Conservation (phyloP, 23 red algal genomes). For the Porphyridium purpureum region DNA sequence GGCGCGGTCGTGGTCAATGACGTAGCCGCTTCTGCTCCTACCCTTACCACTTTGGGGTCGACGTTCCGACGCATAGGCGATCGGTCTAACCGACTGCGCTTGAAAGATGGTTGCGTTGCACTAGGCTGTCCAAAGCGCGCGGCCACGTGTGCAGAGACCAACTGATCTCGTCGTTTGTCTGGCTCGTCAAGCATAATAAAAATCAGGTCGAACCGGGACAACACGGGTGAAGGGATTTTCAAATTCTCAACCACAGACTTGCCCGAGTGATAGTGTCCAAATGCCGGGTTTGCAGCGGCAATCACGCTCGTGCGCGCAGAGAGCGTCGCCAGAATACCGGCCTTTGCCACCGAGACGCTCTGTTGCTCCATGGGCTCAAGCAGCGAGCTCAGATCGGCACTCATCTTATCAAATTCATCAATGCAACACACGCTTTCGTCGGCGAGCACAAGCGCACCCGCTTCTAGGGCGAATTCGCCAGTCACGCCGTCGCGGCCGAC, state of each 20-base stretch:
- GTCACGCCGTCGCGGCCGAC: constrained; percentile 61
- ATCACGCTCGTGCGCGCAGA: constrained; percentile 79
- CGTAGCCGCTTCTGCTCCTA: neutral
- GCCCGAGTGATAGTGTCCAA: constrained; percentile 80
- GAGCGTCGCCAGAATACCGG: constrained; percentile 79
- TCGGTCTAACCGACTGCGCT: neutral
- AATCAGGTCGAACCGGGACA: constrained; percentile 90
- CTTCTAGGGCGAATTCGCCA: constrained; percentile 89
- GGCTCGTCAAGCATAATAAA: constrained; percentile 91
- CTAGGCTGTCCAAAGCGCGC: constrained; percentile 44
- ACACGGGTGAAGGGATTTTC: constrained; percentile 67
- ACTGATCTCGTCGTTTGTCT: constrained; percentile 51
- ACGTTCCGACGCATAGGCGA: constrained; percentile 7
- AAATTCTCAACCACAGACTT: constrained; percentile 91
- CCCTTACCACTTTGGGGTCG: neutral
- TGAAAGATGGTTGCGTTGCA: neutral
- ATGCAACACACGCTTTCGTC: constrained; percentile 89
- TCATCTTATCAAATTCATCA: constrained; percentile 99
- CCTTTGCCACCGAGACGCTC: constrained; percentile 87
- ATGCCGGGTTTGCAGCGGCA: constrained; percentile 87
- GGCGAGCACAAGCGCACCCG: constrained; percentile 81
- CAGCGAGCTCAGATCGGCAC: constrained; percentile 70
- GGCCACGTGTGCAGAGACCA: constrained; percentile 78
- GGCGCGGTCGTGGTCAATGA: constrained; percentile 1
- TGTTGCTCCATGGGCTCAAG: constrained; percentile 99